Base-by-base conservation (phyloP, 1,284 basidiomycete genomes). In the Malassezia equina region DNA sequence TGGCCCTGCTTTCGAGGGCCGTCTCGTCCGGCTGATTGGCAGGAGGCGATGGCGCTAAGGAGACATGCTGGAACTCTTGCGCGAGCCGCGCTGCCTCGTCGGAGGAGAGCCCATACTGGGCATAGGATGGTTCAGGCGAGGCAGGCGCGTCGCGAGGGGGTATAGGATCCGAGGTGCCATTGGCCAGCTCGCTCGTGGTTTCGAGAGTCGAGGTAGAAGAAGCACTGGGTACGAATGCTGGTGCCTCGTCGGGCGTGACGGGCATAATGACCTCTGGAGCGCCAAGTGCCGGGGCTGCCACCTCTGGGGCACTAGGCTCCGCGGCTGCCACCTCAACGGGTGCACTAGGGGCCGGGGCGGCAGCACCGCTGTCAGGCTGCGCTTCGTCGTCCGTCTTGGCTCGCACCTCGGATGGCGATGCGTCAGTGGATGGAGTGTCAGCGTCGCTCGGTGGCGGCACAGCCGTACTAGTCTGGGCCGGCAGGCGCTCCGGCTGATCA, bases 31-130 rank as follows among this genome's bases (percentile, higher is more conserved):
- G 5, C 12, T 17, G 15, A 19, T 32, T 27, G n/a, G 21, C 21
- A 3, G 43, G 11, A 3, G 13, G 21, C 7, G 46, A 24, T 7
- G 39, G 7, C 4, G 12, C n/a, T 8, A 36, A 13, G 13, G 32
- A 44, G 3, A 21, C n/a, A n/a, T 25, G 27, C 7, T 42, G 24
- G 23, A 53, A 53, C 27, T 53, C 27, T 11, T 28, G 17, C 6
- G 52, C 52, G 29, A 53, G 39, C 1, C 23, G 36, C 6, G 31
- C 15, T 9, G 52, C 52, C 19, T 50, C 48, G 15, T 51, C 53
- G 3, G 53, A 31, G 7, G 53, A 48, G 1, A 55, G 39, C 8
- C 53, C 47, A 40, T 47, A 55, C 28, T 36, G 21, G 1, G 40
- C 29, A 23, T 43, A 51, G 11, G 49, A 24, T 5, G 27, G 33